Conservation (phyloP, 108 stramenopile species). For the Pseudonitzschia pungens region DNA sequence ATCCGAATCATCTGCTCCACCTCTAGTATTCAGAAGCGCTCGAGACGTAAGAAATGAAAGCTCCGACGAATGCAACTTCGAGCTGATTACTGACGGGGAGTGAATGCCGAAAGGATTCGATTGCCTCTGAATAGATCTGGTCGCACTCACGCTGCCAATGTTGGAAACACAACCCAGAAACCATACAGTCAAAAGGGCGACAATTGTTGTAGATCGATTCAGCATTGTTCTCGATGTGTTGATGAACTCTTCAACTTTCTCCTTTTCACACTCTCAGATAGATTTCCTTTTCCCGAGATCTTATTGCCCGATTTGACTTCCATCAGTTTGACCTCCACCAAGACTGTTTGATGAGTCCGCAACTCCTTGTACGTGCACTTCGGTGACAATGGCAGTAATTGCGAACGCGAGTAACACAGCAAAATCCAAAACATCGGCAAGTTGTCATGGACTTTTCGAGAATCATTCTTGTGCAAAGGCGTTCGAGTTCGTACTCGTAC, state of each 20-base stretch:
- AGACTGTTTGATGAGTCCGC: too few species aligned
- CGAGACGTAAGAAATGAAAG: constrained; percentile 8
- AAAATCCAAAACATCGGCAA: background rate
- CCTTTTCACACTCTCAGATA: too few species aligned
- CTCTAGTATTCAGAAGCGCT: constrained; percentile 13
- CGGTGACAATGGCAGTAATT: too few species aligned
- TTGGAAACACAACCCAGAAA: background rate
- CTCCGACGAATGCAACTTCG: background rate
- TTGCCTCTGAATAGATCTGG: background rate
- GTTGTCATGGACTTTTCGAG: background rate
- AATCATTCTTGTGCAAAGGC: background rate
- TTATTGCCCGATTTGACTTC: too few species aligned
- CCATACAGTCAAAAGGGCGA: background rate
- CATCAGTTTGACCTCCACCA: too few species aligned
- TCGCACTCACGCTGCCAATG: background rate
- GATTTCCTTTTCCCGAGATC: too few species aligned
- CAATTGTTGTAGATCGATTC: background rate
- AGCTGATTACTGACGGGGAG: background rate
- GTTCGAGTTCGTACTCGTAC: too few species aligned
- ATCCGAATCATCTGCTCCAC: constrained; percentile 22
- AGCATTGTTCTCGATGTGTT: background rate
- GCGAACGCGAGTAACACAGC: background rate
- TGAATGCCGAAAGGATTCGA: background rate
- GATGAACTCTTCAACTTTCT: too few species aligned
- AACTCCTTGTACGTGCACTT: too few species aligned